phyloP scores from a whole-genome alignment of 2,329 filamentous ascomycete species.

The Trematosphaeria pertusa region DNA sequence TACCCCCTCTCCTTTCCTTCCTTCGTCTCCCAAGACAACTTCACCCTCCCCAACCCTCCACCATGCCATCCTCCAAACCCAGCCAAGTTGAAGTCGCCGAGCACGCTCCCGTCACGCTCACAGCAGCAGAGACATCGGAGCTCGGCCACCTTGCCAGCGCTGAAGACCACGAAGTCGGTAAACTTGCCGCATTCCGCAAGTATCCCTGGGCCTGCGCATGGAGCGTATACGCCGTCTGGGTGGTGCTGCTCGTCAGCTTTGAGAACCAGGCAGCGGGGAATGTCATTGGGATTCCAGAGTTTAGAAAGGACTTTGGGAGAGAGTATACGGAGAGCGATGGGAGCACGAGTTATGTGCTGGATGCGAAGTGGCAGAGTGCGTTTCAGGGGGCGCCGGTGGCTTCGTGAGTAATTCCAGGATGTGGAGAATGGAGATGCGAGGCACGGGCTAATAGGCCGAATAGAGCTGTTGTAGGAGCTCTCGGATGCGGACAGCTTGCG shows the following conservation, averaged over 20 bases:
- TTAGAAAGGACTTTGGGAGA: constrained; percentile 55
- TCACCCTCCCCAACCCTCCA: not conserved
- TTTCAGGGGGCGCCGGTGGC: constrained; percentile 54
- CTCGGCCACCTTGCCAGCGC: constrained; percentile 28
- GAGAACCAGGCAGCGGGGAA: constrained; percentile 53
- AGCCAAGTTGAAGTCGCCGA: constrained; percentile 22
- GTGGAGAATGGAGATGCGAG: no score
- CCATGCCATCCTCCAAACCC: constrained; percentile 12
- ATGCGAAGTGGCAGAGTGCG: constrained; percentile 54
- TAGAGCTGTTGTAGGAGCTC: constrained; percentile 40
- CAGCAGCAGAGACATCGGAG: constrained; percentile 13
- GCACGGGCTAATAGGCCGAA: no score
- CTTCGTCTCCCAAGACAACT: not conserved
- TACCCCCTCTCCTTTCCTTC: not conserved
- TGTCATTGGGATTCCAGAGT: constrained; percentile 54
- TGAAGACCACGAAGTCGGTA: constrained; percentile 29
- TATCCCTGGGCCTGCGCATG: constrained; percentile 43
- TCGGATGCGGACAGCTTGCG: constrained; percentile 45
- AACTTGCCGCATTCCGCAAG: constrained; percentile 33
- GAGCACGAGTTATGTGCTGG: constrained; percentile 49
- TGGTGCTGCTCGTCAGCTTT: constrained; percentile 50
- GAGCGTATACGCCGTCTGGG: constrained; percentile 52
- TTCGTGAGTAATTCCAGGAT: constrained; percentile 35
- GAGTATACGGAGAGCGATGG: constrained; percentile 30
- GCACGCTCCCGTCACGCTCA: constrained; percentile 8